Evolutionary conservation across 164 flowering plant species (phyloP), one percentile per base, ranked within the genome.

Genomic region (Umbellularia californica): DNA sequence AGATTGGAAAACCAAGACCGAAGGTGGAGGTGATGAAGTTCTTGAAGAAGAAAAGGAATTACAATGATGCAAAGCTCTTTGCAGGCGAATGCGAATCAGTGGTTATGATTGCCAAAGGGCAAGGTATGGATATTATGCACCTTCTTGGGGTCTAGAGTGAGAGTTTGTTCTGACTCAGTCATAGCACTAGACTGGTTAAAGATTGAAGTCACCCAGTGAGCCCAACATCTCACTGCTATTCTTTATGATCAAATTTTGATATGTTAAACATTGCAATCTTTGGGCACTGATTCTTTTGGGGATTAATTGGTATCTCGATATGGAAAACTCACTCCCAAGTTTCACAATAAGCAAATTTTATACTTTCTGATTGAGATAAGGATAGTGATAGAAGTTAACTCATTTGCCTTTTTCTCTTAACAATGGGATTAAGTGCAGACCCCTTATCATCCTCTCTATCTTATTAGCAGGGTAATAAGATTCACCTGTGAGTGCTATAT

Each of bases 31-130:
- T 95, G 75, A 90, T 89, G 96, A 90, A 79, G 76, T 83, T 82
- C 72, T 74, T 95, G 77, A 93, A 93, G 77, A 93, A 93, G 85
- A 86, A 83, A 25, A 88, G 79, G 78, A 86, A 82, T 15, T 92
- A 90, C 76, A 81, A 80, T 24, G 99, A 95, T 78, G 94, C 97
- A 2, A 93, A 93, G 80, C 90, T 88, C 77, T 93, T 84, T 70
- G 89, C 93, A 10, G 99, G 99, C 22, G 98, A 95, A 77, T 95
- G 89, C 52, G 98, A 95, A 69, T 82, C 98, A 0, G 97, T 92
- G 0, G 98, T 95, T 65, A 84, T 95, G 87, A 90, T 95, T 5
- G 97, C 96, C 79, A 93, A 93, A 89, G 99, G 99, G 83, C 98
- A 95, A 81, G 90, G 99, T 95, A 88, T 41, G 47, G 47, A 41